Conservation (phyloP, 495 filamentous ascomycete genomes). For the Elasticomyces elasticus region DNA sequence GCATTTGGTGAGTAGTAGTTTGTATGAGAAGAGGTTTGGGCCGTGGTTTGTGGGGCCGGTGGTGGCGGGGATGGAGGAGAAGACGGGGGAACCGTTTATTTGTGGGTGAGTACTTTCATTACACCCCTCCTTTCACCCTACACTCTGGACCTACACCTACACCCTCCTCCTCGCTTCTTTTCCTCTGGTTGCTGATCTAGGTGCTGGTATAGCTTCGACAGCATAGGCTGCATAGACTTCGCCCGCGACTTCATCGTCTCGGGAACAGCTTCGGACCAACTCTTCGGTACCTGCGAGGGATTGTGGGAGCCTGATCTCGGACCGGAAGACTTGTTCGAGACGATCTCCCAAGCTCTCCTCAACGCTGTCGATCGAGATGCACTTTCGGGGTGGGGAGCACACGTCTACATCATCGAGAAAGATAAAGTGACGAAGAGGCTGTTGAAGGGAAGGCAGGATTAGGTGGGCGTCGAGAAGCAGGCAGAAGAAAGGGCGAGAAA, state of each 20-base stretch:
- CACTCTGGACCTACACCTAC: too few species aligned
- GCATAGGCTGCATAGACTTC: conserved; percentile 98
- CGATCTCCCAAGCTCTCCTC: conserved; percentile 90
- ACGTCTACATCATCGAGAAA: conserved; percentile 99
- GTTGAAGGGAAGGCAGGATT: conserved; percentile 80
- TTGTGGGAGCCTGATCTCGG: conserved; percentile 93
- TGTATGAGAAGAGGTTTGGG: conserved; percentile 94
- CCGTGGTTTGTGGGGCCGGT: conserved; percentile 94
- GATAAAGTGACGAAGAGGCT: conserved; percentile 98
- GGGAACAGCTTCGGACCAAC: conserved; percentile 89
- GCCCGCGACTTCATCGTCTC: conserved; percentile 98
- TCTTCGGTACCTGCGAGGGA: conserved; percentile 97
- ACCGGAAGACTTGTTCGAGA: conserved; percentile 95
- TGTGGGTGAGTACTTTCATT: conserved; percentile 47
- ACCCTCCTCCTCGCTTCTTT: too few species aligned
- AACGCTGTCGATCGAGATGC: conserved; percentile 95
- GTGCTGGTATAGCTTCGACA: conserved; percentile 55
- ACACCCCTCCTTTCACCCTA: background rate
- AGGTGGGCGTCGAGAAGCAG: conserved; percentile 1
- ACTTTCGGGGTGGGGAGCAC: conserved; percentile 92
- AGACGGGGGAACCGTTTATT: conserved; percentile 87
- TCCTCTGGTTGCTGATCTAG: background rate
- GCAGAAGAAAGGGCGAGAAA: background rate
- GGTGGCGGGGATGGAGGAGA: conserved; percentile 85
- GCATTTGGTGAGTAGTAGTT: conserved; percentile 77